Evolutionary conservation across 495 filamentous ascomycete species (phyloP), one percentile per base, ranked within the genome.

Genomic region (Xylaria scruposa): DNA sequence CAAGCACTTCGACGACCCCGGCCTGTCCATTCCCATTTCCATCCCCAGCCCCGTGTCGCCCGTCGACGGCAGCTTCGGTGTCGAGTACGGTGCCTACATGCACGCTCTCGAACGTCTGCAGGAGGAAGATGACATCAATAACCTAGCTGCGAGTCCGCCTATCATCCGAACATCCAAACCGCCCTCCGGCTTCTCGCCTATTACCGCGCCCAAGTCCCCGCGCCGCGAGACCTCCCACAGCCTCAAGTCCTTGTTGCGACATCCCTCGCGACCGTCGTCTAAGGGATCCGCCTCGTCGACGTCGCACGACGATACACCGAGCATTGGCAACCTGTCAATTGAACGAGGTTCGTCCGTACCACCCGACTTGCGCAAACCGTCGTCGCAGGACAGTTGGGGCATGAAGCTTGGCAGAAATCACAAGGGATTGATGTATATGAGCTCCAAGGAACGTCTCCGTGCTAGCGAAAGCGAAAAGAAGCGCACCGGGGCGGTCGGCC

Each of bases 161-260:
- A 91, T 96, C 29, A 90, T 98, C 78, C 90, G 93, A 69, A 98
- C 95, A 60, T 89, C 94, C 62, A 94, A 94, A 79, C 92, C 91
- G 24, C 93, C 94, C 3, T 92, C 90, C 46, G 91, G 91, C 21
- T 85, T 89, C 73, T 92, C 90, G 3, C 79, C 86, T n/a, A 78
- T 93, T 59, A 93, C 92, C 24, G 90, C 91, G 10, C 84, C 59
- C 42, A 87, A 85, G 74, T 85, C 86, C n/a, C 85, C 87, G 74
- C 81, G 76, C 49, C 80, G 86, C 42, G 83, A 87, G 62, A 68
- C 76, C 73, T 49, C 67, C 19, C 31, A 24, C 67, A n/a, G 72
- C 44, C 68, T 79, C 26, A 81, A 79, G 58, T 76, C 78, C 69
- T 73, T 85, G 76, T 76, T 83, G 70, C 76, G 78, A 76, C 62